Percentiles rank a stretch among this genome's conserved stretches.
Conservation (phyloP, 225 moss, liverwort and hornwort species). For the Physcomitrellopsis africana region DNA sequence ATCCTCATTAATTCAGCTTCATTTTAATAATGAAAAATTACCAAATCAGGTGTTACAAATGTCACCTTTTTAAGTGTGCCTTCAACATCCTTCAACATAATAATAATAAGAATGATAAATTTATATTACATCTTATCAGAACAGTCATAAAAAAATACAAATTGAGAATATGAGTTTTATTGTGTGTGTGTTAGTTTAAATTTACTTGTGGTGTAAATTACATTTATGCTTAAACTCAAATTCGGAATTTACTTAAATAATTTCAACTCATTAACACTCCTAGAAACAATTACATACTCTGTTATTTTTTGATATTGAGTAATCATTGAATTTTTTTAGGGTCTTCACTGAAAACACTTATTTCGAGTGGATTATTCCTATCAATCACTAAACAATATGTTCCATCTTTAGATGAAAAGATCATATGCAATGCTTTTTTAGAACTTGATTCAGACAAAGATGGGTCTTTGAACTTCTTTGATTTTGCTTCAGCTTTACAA, state of each 20-base stretch:
- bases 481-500: constrained; percentile 39
- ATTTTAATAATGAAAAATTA: neutral
- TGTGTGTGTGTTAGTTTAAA: too few species aligned
- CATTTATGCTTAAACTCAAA: neutral
- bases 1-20: too few species aligned
- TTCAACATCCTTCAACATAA: neutral
- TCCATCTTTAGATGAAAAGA: constrained; percentile 30
- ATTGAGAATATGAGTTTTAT: too few species aligned
- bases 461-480: constrained; percentile 36
- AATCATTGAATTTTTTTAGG: constrained; percentile 2
- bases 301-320: too few species aligned
- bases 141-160: too few species aligned
- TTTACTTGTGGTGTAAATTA: neutral
- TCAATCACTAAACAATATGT: constrained; percentile 34
- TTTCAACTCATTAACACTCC: too few species aligned
- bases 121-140: too few species aligned
- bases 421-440: constrained; percentile 35
- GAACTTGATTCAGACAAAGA: constrained; percentile 50
- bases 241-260: too few species aligned
- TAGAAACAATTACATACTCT: too few species aligned
- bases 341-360: constrained; percentile 27
- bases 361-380: constrained; percentile 29
- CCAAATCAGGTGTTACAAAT: neutral
- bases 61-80: neutral
- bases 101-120: neutral